Base-by-base conservation (phyloP, 768 basidiomycete genomes). In the Aureoboletus auriporus region DNA sequence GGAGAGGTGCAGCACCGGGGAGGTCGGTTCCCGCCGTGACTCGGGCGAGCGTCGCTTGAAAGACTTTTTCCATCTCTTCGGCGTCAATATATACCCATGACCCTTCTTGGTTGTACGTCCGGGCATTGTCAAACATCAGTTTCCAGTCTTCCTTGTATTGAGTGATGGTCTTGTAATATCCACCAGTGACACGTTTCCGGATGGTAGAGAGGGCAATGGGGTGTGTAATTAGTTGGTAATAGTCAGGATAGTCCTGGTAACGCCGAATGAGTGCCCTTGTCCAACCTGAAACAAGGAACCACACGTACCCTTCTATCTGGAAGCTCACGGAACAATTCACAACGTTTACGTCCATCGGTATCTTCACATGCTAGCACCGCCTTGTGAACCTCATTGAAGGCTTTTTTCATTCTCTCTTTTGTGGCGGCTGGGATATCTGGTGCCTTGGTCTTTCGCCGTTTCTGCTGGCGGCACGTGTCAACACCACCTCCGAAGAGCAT, bases 71-170 rank as follows among this genome's bases (percentile, higher is more conserved):
- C 88, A 94, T 91, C 71, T 92, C 89, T 42, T 91, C 88, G 8
- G 95, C 93, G 52, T 95, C 92, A 51, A 88, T 76, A 68, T 93
- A 95, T 33, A 96, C 93, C 88, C 90, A 92, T 0, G 92, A 94
- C 2, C 88, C 92, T 68, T 95, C 92, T 66, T 88, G 85, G 65
- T 97, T 97, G 75, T 92, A 98, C 38, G 82, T 88, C 58, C 89
- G 79, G 5, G 95, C 94, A 60, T 98, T 98, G 66, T 82, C 78
- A 68, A 94, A 97, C 87, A 99, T 93, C 47, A 93, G 77, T 56
- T 78, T 78, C 83, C 86, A 92, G 66, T 95, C 92, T 39, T 82
- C 79, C 49, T 79, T 74, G 71, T 83, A 93, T 48, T 78, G 73
- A 30, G 77, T 70, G 31, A 93, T 80, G 34, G 69, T 80, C 74